phyloP scores from a whole-genome alignment of 495 filamentous ascomycete genomes.

The Parathielavia hyrcaniae region DNA sequence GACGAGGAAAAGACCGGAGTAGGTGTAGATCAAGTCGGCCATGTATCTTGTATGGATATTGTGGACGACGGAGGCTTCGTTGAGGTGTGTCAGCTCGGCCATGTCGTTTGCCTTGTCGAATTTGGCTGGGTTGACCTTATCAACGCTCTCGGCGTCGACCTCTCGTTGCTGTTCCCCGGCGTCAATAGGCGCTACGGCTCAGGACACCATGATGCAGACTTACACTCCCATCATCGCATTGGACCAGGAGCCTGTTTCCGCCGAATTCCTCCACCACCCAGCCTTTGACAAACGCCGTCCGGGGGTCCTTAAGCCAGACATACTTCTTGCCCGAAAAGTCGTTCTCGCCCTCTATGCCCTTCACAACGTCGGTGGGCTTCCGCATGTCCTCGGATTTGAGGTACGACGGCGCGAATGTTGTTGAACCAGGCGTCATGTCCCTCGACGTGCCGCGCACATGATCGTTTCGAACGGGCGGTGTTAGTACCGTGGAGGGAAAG shows the following conservation, averaged over 20 bases:
- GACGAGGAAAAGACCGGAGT: constrained; percentile 94
- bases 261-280: constrained; percentile 79
- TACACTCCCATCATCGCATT: constrained; percentile 92
- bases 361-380: constrained; percentile 58
- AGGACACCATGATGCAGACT: constrained; percentile 24
- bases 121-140: constrained; percentile 98
- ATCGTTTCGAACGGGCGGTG: constrained; percentile 29
- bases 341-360: constrained; percentile 84
- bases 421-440: constrained; percentile 47
- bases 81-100: constrained; percentile 96
- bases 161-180: constrained; percentile 64
- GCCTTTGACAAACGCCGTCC: constrained; percentile 83
- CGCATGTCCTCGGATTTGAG: constrained; percentile 77
- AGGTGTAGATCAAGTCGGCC: constrained; percentile 96
- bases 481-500: constrained; percentile 23
- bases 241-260: constrained; percentile 64
- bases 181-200: constrained; percentile 21
- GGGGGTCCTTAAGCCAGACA: constrained; percentile 87
- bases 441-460: constrained; percentile 59
- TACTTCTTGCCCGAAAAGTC: constrained; percentile 99
- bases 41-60: constrained; percentile 93
- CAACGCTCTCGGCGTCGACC: constrained; percentile 75
- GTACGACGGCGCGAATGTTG: constrained; percentile 91
- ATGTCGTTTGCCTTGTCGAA: constrained; percentile 99
- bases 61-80: constrained; percentile 96